These are phyloP conservation scores for Apostasia shenzhenica DNA, from an alignment of 106 monocot species.

Conservation along the genomic window DNA sequence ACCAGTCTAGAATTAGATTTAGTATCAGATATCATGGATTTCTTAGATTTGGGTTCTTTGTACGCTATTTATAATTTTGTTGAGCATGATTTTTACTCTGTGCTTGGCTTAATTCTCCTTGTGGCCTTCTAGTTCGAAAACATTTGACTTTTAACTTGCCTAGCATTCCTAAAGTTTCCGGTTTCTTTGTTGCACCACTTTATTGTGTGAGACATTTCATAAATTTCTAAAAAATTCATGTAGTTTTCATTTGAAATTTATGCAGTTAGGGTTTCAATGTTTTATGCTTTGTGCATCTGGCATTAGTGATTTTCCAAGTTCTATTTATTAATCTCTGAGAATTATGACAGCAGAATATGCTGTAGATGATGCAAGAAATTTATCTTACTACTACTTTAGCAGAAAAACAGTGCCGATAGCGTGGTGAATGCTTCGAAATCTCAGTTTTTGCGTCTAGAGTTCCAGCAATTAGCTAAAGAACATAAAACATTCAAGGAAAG, in stretches of 20 bases:
- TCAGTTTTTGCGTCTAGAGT: no score
- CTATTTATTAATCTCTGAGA: not conserved
- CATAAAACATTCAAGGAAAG: constrained; percentile 8
- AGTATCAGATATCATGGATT: no score
- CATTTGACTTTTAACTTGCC: no score
- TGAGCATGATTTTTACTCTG: no score
- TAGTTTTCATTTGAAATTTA: not conserved
- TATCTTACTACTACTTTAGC: not conserved
- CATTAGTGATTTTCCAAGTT: not conserved
- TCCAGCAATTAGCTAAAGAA: not conserved
- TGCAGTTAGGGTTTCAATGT: not conserved
- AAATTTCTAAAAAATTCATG: not conserved
- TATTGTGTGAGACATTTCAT: not conserved
- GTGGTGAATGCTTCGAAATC: not conserved
- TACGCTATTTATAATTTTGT: no score
- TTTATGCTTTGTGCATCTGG: not conserved
- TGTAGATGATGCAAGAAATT: not conserved
- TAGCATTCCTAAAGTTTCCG: no score
- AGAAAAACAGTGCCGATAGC: not conserved
- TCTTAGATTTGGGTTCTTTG: no score
- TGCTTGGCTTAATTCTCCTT: no score
- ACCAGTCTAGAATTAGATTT: no score
- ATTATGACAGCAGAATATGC: not conserved
- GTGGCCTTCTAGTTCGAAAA: no score
- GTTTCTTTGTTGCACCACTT: no score